These are phyloP conservation scores for Fusarium sp. DNA, from an alignment of 2,329 filamentous ascomycete species.

Conservation along the genomic window DNA sequence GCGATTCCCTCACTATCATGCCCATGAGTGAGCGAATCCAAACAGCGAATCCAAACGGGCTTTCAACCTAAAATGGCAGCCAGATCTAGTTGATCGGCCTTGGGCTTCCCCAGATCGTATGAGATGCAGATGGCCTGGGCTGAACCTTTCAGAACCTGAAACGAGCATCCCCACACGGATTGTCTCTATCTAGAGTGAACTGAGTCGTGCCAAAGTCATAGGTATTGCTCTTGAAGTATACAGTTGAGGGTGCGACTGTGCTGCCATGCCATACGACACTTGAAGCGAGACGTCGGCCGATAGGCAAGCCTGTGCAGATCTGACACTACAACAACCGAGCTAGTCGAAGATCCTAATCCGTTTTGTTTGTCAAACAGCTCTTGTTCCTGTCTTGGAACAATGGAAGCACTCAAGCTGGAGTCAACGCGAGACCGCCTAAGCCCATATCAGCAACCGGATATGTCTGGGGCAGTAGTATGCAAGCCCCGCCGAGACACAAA, in stretches of 20 bases:
- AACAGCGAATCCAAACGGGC: conserved; percentile 31
- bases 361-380: conserved; percentile 31
- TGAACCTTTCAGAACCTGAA: conserved; percentile 17
- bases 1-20: conserved; percentile 13
- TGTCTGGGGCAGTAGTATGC: conserved; percentile 8
- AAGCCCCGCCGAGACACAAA: conserved; percentile 25
- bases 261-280: conserved; percentile 16
- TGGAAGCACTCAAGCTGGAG: conserved; percentile 4
- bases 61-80: conserved; percentile 3
- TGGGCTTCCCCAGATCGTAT: conserved; percentile 33
- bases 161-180: conserved; percentile 17
- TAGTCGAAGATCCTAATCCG: neutral
- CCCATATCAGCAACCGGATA: conserved; percentile 26
- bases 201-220: conserved; percentile 12
- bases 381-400: conserved; percentile 20
- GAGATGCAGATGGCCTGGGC: conserved; percentile 13
- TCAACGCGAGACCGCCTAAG: conserved; percentile 10
- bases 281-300: conserved; percentile 28
- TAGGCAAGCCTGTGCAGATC: conserved; percentile 14
- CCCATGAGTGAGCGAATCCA: conserved; percentile 14
- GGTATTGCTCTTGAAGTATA: conserved; percentile 9
- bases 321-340: conserved; percentile 10
- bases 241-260: conserved; percentile 3
- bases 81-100: conserved; percentile 34
- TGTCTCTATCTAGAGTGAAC: neutral